A percentile compares a stretch with the other conserved stretches of the same genome.
These are phyloP conservation scores for Aspergillus sclerotiicarbonarius DNA, from an alignment of 495 filamentous ascomycete species.

Conservation along the genomic window DNA sequence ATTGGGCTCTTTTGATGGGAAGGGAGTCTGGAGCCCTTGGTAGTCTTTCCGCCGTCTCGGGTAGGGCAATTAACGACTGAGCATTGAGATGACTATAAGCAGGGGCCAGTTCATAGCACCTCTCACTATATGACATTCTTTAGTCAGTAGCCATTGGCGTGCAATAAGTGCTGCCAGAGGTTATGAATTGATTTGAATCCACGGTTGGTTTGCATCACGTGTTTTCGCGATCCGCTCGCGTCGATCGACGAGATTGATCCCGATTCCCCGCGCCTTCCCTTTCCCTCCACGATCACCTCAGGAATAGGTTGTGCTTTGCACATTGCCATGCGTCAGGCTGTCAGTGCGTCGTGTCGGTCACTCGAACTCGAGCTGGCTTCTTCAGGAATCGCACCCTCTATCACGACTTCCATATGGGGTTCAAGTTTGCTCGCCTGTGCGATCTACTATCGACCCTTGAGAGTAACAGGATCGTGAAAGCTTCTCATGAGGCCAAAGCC, in stretches of 20 bases:
- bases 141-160: no score
- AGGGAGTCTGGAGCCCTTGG: no score
- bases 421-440: conserved; percentile 60
- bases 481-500: conserved; percentile 28
- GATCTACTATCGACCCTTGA: conserved; percentile 59
- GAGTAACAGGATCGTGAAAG: conserved; percentile 39
- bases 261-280: no score
- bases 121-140: no score
- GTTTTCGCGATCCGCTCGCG: conserved; percentile 38
- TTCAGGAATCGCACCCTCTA: neutral
- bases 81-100: no score
- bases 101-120: no score
- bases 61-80: no score
- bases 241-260: conserved; percentile 16
- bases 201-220: conserved; percentile 28
- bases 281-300: no score
- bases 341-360: neutral
- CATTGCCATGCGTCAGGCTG: neutral
- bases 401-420: conserved; percentile 53
- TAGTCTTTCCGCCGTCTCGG: no score
- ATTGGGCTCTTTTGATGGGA: no score
- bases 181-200: no score
- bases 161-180: no score
- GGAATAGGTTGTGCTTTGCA: neutral
- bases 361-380: neutral